Evolutionary conservation across 495 filamentous ascomycete species (phyloP).

Genomic region (Bryoglossum gracile): DNA sequence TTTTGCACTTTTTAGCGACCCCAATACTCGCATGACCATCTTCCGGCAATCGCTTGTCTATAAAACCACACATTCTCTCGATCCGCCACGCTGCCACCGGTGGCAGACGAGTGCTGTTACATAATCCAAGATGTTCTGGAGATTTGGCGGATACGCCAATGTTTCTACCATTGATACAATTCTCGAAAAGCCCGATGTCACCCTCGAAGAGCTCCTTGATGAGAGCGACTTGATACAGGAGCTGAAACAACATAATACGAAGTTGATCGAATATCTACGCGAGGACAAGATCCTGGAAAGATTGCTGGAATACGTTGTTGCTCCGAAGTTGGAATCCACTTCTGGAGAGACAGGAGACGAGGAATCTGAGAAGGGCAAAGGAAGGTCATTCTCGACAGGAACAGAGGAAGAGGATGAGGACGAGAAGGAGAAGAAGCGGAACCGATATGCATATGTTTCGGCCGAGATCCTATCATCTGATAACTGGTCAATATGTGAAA

Average conservation of each 20-base stretch:
- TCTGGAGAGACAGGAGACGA: conserved; percentile 47
- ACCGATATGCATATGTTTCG: conserved; percentile 85
- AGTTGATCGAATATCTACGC: conserved; percentile 92
- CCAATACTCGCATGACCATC: conserved; percentile 23
- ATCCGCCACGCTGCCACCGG: conserved; percentile 11
- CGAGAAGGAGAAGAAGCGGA: conserved; percentile 75
- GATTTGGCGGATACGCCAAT: conserved; percentile 96
- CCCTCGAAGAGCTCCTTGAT: conserved; percentile 90
- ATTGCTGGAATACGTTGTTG: conserved; percentile 85
- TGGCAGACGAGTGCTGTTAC: conserved; percentile 32
- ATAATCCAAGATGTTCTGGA: conserved; percentile 86
- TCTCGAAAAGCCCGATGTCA: conserved; percentile 90
- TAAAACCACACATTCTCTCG: conserved; percentile 8
- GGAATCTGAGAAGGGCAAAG: conserved; percentile 38
- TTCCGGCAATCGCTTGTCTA: conserved; percentile 2
- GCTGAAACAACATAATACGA: conserved; percentile 94
- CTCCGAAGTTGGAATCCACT: conserved; percentile 54
- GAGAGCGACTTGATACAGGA: conserved; percentile 95
- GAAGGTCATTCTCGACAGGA: conserved; percentile 40
- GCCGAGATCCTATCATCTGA: conserved; percentile 93
- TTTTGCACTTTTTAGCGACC: conserved; percentile 16
- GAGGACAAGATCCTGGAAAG: conserved; percentile 80
- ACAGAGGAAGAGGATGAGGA: conserved; percentile 48
- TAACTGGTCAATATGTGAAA: conserved; percentile 91
- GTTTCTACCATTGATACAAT: conserved; percentile 93